These are phyloP conservation scores for Nakazawaea sp. DNA, from an alignment of 805 yeast species.

Conservation along the genomic window DNA sequence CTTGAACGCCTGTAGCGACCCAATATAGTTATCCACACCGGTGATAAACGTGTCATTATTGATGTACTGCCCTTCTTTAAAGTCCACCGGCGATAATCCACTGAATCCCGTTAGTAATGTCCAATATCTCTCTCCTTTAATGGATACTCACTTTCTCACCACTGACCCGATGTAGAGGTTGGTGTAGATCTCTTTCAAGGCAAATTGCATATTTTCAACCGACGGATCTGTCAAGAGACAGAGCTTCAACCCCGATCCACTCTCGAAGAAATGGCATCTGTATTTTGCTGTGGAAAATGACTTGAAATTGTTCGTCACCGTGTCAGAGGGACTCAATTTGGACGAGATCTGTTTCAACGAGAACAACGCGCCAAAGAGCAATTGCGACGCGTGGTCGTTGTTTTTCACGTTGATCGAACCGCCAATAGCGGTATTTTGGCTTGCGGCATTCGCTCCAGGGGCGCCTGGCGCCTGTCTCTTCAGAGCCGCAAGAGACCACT, in stretches of 20 bases:
- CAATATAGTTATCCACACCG: conserved; percentile 44
- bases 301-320: conserved; percentile 28
- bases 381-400: conserved; percentile 66
- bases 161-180: conserved; percentile 53
- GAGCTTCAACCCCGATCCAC: conserved; percentile 73
- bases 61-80: conserved; percentile 42
- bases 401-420: conserved; percentile 46
- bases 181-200: conserved; percentile 53
- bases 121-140: not conserved
- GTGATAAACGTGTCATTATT: conserved; percentile 48
- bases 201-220: conserved; percentile 47
- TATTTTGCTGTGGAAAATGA: conserved; percentile 69
- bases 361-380: conserved; percentile 78
- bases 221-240: conserved; percentile 63
- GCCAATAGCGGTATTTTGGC: not conserved
- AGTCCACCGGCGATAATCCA: conserved; percentile 53
- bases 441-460: conserved; percentile 9
- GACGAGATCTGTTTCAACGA: conserved; percentile 72
- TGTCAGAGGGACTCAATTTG: conserved; percentile 30
- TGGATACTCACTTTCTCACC: conserved; percentile 41
- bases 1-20: conserved; percentile 19
- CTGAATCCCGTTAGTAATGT: conserved; percentile 13
- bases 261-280: conserved; percentile 73
- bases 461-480: conserved; percentile 8
- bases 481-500: conserved; percentile 34